These are phyloP conservation scores for Calophaca sinica DNA, from an alignment of 306 rosid species.

Conservation along the genomic window DNA sequence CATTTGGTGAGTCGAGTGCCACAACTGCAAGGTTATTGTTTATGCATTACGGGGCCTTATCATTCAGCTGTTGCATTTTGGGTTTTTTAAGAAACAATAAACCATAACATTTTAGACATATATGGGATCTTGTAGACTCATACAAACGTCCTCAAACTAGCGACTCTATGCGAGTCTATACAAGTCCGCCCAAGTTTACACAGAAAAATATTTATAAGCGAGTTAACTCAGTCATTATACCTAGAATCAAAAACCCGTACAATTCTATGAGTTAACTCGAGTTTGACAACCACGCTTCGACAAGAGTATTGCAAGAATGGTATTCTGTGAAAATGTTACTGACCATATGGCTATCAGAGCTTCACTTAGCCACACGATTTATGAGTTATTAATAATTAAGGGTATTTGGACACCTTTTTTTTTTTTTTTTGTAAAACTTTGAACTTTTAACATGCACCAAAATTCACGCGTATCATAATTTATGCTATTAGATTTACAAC, in stretches of 20 bases:
- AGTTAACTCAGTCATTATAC: too few relatives aligned
- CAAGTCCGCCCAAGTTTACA: background rate
- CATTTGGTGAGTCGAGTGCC: background rate
- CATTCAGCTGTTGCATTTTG: background rate
- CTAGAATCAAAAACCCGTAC: background rate
- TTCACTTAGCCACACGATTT: conserved; percentile 15
- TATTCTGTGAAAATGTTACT: conserved; percentile 20
- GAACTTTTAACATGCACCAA: background rate
- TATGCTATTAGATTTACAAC: conserved; percentile 12
- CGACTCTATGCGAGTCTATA: background rate
- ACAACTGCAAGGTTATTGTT: background rate
- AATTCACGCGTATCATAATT: conserved; percentile 5
- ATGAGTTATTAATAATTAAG: background rate
- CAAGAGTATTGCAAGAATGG: background rate
- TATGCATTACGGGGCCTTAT: background rate
- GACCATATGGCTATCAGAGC: background rate
- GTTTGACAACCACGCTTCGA: background rate
- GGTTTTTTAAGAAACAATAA: background rate
- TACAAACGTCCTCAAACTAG: background rate
- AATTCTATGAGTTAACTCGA: background rate
- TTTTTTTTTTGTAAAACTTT: background rate
- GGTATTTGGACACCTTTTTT: background rate
- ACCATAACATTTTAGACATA: background rate
- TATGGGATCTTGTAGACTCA: background rate
- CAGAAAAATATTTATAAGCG: too few relatives aligned